phyloP scores from a whole-genome alignment of 495 filamentous ascomycete genomes.

The Friedmanniomyces simplex region DNA sequence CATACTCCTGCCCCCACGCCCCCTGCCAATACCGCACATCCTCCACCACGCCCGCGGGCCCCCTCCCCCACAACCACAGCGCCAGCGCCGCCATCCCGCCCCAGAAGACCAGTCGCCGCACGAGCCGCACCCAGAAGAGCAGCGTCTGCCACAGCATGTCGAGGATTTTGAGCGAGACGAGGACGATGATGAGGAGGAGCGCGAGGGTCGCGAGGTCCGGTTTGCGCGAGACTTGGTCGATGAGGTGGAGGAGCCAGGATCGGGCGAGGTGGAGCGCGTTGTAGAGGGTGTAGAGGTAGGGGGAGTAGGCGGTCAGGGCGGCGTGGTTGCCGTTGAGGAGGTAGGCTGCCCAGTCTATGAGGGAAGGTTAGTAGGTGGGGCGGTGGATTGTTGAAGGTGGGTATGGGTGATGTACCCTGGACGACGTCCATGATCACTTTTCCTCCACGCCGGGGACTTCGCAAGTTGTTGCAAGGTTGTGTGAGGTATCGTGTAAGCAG shows the following conservation, averaged over 20 bases:
- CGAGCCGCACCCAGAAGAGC: slow-evolving; percentile 61
- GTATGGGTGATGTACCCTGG: not conserved
- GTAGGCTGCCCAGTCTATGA: slow-evolving; percentile 21
- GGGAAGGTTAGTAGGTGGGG: not conserved
- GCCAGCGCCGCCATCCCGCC: slow-evolving; percentile 38
- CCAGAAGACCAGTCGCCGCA: slow-evolving; percentile 50
- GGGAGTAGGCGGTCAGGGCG: not conserved
- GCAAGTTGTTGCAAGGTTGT: not conserved
- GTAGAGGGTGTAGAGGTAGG: slow-evolving; percentile 14
- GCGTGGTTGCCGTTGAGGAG: slow-evolving; percentile 8
- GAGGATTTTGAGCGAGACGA: slow-evolving; percentile 57
- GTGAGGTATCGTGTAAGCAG: not conserved
- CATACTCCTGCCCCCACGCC: slow-evolving; percentile 43
- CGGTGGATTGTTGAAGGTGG: not conserved
- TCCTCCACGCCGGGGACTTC: not conserved
- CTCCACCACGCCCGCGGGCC: slow-evolving; percentile 46
- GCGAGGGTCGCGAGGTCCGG: slow-evolving; percentile 54
- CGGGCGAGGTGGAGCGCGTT: slow-evolving; percentile 15
- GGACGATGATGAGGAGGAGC: slow-evolving; percentile 43
- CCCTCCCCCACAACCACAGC: slow-evolving; percentile 51
- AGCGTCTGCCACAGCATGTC: slow-evolving; percentile 55
- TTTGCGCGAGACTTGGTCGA: slow-evolving; percentile 38
- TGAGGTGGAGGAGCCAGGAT: slow-evolving; percentile 36
- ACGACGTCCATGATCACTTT: slow-evolving; percentile 8
- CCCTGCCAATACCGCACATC: slow-evolving; percentile 48